A percentile compares a stretch with the other conserved stretches of the same genome.
Conservation (phyloP, 805 yeast species). For the Ogataea zsoltii region DNA sequence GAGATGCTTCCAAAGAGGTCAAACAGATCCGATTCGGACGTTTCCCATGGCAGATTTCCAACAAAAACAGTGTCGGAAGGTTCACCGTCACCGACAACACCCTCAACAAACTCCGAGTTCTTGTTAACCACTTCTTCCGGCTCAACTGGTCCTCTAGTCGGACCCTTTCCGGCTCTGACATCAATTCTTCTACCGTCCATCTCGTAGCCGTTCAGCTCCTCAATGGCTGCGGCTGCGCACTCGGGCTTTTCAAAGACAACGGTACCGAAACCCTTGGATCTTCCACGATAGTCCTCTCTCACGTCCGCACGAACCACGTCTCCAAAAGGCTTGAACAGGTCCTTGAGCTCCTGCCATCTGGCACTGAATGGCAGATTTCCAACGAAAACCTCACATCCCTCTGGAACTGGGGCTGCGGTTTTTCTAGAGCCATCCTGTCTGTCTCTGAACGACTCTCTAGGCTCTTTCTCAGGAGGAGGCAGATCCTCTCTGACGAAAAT, state of each 20-base stretch:
- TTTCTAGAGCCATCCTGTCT: slow-evolving; percentile 16
- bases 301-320: slow-evolving; percentile 82
- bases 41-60: slow-evolving; percentile 82
- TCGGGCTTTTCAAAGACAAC: slow-evolving; percentile 67
- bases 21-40: slow-evolving; percentile 79
- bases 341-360: slow-evolving; percentile 84
- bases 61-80: slow-evolving; percentile 66
- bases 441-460: slow-evolving; percentile 30
- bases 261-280: slow-evolving; percentile 85
- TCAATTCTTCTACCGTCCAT: slow-evolving; percentile 77
- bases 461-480: slow-evolving; percentile 63
- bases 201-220: slow-evolving; percentile 64
- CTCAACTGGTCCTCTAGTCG: slow-evolving; percentile 23
- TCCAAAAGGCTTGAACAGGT: slow-evolving; percentile 77
- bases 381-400: slow-evolving; percentile 62
- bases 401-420: slow-evolving; percentile 20
- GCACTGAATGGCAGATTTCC: slow-evolving; percentile 82
- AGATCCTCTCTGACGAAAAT: slow-evolving; percentile 90
- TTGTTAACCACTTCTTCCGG: slow-evolving; percentile 24
- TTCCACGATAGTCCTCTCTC: slow-evolving; percentile 61
- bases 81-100: slow-evolving; percentile 61
- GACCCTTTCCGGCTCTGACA: slow-evolving; percentile 68
- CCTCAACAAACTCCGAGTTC: slow-evolving; percentile 63
- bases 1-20: slow-evolving; percentile 89
- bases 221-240: slow-evolving; percentile 73